Conservation (phyloP, 305 asterid species). For the Rubia peregrina region DNA sequence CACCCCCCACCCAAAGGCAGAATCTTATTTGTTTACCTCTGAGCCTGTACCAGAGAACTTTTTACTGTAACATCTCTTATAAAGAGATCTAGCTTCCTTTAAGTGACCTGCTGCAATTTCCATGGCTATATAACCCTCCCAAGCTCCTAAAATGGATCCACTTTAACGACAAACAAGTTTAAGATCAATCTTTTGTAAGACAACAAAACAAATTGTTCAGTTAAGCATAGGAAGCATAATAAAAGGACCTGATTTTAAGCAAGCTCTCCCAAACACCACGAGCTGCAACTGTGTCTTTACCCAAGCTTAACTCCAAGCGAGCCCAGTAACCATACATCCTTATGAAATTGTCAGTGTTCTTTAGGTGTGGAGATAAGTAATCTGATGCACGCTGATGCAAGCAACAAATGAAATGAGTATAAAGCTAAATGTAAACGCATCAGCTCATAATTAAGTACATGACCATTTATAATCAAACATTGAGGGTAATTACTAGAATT, state of each 20-base stretch:
- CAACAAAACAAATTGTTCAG: constrained; percentile 12
- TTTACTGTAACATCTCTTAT: constrained; percentile 79
- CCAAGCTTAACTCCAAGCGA: constrained; percentile 58
- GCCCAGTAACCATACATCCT: constrained; percentile 76
- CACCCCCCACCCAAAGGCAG: not conserved
- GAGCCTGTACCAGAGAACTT: constrained; percentile 83
- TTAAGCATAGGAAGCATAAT: not conserved
- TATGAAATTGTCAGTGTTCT: constrained; percentile 51
- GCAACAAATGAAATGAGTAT: not conserved
- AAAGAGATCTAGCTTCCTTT: constrained; percentile 84
- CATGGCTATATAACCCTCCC: constrained; percentile 75
- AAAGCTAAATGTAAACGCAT: not conserved
- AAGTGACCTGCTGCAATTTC: constrained; percentile 62
- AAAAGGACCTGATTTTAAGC: constrained; percentile 55
- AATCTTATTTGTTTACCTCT: constrained; percentile 46
- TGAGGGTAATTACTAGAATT: not conserved
- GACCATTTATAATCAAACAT: not conserved
- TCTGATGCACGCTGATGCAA: constrained; percentile 75
- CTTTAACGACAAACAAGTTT: constrained; percentile 31
- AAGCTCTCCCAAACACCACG: constrained; percentile 95
- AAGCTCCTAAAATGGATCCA: constrained; percentile 84
- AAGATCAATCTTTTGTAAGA: constrained; percentile 14
- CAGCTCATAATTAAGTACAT: not conserved
- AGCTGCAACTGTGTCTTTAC: constrained; percentile 71
- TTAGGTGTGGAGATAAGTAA: constrained; percentile 63